Evolutionary conservation across 1,284 basidiomycete genomes (phyloP).

Genomic region (Papiliotrema fonsecae): DNA sequence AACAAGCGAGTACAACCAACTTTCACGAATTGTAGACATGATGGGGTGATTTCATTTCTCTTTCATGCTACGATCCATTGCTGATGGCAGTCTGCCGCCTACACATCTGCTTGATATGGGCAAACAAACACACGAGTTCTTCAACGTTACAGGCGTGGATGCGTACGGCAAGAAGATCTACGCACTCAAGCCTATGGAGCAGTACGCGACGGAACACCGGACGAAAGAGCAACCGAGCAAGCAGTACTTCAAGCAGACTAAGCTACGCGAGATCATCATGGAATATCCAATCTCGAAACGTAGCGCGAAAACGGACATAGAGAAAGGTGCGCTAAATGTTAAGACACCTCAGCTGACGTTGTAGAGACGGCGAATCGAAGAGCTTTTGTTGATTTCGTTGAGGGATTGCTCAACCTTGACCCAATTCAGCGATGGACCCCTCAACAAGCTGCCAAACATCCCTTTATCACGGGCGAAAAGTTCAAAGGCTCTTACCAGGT

Average conservation of each 20-base stretch:
- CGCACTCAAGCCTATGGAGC: conserved; percentile 84
- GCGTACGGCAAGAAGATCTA: conserved; percentile 82
- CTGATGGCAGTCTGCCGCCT: conserved; percentile 56
- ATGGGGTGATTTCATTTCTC: conserved; percentile 77
- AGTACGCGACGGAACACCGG: conserved; percentile 91
- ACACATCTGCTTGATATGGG: conserved; percentile 91
- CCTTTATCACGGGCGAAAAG: conserved; percentile 97
- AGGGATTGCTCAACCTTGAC: conserved; percentile 88
- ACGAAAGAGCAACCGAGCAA: conserved; percentile 95
- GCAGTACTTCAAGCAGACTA: conserved; percentile 95
- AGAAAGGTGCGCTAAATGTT: conserved; percentile 66
- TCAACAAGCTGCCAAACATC: conserved; percentile 90
- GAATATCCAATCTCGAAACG: conserved; percentile 81
- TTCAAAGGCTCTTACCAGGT: conserved; percentile 82
- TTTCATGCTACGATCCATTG: background rate
- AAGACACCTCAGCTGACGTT: conserved; percentile 1
- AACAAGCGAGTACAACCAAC: conserved; percentile 98
- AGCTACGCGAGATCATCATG: conserved; percentile 92
- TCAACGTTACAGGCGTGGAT: conserved; percentile 70
- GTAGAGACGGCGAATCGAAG: conserved; percentile 87
- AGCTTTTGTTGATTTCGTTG: conserved; percentile 96
- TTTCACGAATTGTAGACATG: conserved; percentile 96
- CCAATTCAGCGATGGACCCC: conserved; percentile 95
- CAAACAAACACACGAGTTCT: conserved; percentile 93
- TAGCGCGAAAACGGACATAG: conserved; percentile 77